Conservation (phyloP, 345 rosid species). For the Syzygium aqueum region DNA sequence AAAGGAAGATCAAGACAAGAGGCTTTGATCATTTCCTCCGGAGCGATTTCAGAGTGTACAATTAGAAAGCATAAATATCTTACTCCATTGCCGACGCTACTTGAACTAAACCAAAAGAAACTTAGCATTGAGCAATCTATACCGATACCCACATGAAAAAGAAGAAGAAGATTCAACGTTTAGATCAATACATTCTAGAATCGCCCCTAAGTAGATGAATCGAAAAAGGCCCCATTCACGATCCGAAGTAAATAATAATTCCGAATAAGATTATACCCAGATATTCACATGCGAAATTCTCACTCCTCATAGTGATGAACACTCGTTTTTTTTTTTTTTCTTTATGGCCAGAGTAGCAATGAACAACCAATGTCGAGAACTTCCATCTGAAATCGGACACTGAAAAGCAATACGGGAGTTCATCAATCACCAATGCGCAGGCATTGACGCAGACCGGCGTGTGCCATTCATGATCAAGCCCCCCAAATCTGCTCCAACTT, state of each 20-base stretch:
- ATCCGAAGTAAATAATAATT: not conserved
- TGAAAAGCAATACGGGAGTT: not conserved
- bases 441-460: not conserved
- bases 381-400: not conserved
- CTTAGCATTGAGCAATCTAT: not conserved
- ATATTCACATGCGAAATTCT: not conserved
- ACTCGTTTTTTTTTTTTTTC: not conserved
- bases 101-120: not conserved
- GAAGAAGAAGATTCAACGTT: not conserved
- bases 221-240: not conserved
- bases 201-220: not conserved
- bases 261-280: not conserved
- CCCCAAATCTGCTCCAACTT: not conserved
- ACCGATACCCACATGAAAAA: not conserved
- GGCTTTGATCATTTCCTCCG: not conserved
- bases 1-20: not conserved
- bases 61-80: not conserved
- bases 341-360: not conserved
- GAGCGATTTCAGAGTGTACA: not conserved
- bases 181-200: not conserved
- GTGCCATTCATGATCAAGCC: not conserved
- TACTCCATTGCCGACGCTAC: not conserved
- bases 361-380: not conserved
- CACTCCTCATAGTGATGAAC: not conserved
- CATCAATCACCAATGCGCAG: not conserved